Conservation (phyloP, 2,329 filamentous ascomycete species). For the Colletotrichum truncatum region DNA sequence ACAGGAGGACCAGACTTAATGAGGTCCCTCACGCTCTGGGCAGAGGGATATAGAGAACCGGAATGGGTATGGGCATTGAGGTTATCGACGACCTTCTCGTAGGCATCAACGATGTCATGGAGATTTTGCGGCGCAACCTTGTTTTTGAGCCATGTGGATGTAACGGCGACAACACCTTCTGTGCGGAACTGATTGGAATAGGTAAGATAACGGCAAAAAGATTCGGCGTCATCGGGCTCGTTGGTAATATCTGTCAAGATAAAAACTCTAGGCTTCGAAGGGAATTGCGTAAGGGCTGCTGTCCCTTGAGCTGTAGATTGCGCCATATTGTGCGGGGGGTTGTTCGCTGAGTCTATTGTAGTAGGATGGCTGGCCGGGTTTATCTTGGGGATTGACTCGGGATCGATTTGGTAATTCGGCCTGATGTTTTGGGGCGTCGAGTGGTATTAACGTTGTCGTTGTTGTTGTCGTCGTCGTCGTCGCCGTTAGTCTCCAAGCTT, state of each 20-base stretch:
- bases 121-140: slow-evolving; percentile 52
- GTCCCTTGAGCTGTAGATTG: background rate
- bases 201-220: slow-evolving; percentile 52
- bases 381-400: background rate
- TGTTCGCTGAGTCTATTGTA: background rate
- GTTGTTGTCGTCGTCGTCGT: background rate
- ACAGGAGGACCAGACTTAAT: slow-evolving; percentile 48
- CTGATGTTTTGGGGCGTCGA: background rate
- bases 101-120: slow-evolving; percentile 52
- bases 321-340: background rate
- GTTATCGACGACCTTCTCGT: slow-evolving; percentile 53
- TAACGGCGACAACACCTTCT: slow-evolving; percentile 54
- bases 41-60: slow-evolving; percentile 50
- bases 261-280: slow-evolving; percentile 46
- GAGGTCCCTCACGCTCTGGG: slow-evolving; percentile 43
- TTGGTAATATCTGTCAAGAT: slow-evolving; percentile 55
- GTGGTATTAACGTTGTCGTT: background rate
- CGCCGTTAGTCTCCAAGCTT: background rate
- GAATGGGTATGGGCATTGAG: slow-evolving; percentile 57
- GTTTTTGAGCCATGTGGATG: slow-evolving; percentile 54
- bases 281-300: slow-evolving; percentile 3
- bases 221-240: slow-evolving; percentile 56
- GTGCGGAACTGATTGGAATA: slow-evolving; percentile 58
- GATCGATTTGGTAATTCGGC: background rate
- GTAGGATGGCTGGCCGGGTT: background rate